Conservation (phyloP, 352 stramenopile genomes). For the Thraustotheca clavata region DNA sequence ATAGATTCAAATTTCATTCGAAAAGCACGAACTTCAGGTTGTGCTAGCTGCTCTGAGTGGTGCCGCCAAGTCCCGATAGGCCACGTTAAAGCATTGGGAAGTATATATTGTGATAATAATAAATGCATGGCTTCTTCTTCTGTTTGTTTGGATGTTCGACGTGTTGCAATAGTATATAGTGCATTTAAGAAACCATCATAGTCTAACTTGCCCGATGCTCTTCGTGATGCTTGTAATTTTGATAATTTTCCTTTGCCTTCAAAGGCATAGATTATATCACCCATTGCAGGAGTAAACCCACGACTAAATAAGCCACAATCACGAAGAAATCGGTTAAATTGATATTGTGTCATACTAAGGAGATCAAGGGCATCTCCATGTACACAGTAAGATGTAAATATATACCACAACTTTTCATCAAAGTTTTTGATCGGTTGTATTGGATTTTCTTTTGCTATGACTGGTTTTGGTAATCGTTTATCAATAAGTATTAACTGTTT, state of each 20-base stretch:
- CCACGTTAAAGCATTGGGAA: conserved; percentile 52
- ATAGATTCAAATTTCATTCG: conserved; percentile 56
- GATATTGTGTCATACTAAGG: conserved; percentile 56
- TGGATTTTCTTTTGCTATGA: neutral
- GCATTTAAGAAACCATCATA: conserved; percentile 74
- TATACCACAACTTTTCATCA: conserved; percentile 61
- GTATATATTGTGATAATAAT: conserved; percentile 48
- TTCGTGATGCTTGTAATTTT: conserved; percentile 2
- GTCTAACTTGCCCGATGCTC: conserved; percentile 55
- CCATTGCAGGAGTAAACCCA: conserved; percentile 54
- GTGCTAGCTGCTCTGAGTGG: conserved; percentile 39
- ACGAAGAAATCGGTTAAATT: conserved; percentile 62
- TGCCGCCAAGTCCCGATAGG: conserved; percentile 37
- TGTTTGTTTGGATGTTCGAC: conserved; percentile 29
- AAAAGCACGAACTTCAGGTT: conserved; percentile 45
- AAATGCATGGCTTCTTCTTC: conserved; percentile 44
- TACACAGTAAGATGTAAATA: conserved; percentile 78
- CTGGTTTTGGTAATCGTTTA: conserved; percentile 25
- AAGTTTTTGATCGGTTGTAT: conserved; percentile 23
- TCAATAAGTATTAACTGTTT: conserved; percentile 36
- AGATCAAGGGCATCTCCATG: conserved; percentile 66
- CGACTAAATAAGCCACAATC: conserved; percentile 43
- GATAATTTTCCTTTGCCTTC: conserved; percentile 56
- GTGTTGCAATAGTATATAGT: conserved; percentile 50
- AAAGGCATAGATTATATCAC: conserved; percentile 70